Base-by-base conservation (phyloP, 805 yeast species). In the Starmerella scarabaei region DNA sequence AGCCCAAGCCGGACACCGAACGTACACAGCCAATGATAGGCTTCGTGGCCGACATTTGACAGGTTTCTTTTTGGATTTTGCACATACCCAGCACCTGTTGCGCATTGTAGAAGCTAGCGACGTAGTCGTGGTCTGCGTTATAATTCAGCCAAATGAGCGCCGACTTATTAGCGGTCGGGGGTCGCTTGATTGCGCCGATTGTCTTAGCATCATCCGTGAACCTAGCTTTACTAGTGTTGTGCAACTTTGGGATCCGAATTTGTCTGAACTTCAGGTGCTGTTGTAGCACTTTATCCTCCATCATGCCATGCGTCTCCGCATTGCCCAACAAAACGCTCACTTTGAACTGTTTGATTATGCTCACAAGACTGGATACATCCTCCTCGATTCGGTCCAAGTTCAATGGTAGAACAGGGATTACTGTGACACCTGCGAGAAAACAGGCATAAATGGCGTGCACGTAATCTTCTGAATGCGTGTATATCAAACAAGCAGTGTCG, bases 51-150 rank as follows among this genome's bases (percentile, higher is more conserved):
- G 77, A 69, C 61, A 91, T 66, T 45, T 83, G 88, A 53, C 94
- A 82, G 0, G 97, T 88, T 55, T 88, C 96, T 51, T 91, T 88
- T 54, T 84, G 70, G 17, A 82, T 80, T 53, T 86, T 84, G 59
- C 96, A 85, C 58, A 82, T 71, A 2, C 83, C 78, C 50, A 86
- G 60, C 11, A 91, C 63, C 36, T 73, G 70, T 30, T 67, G 62
- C 55, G 81, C 91, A 19, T 73, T 74, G 45, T 72, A 58, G 16
- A 64, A 63, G 35, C 55, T 64, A 0, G 80, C 82, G 0, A 72
- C 67, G 41, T 80, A 65, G 16, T 72, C 66, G 51, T 80, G 80
- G 52, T 84, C 94, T 0, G 85, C 67, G 0, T 81, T 72, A 67
- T 76, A 77, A 47, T 73, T 67, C 14, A 81, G 57, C 80, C 91